Conservation (phyloP, 129 eudicot genomes). For the Escallonia rubra region DNA sequence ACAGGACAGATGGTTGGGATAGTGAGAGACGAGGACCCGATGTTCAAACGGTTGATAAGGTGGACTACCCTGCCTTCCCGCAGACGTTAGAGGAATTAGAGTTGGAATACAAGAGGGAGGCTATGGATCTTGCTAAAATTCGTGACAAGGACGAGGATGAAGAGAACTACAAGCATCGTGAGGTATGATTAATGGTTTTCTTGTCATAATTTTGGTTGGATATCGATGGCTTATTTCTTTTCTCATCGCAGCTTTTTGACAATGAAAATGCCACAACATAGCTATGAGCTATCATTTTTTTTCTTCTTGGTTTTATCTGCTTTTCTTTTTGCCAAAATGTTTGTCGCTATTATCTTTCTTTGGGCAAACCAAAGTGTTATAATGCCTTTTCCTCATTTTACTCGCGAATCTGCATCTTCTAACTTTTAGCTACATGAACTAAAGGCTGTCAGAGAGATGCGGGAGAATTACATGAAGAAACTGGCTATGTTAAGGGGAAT, state of each 20-base stretch:
- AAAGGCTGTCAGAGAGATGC: slow-evolving; percentile 58
- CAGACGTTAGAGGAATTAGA: slow-evolving; percentile 74
- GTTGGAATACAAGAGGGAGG: slow-evolving; percentile 64
- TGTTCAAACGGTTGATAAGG: slow-evolving; percentile 37
- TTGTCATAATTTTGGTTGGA: not conserved
- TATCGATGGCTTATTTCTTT: slow-evolving; percentile 2
- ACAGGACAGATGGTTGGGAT: slow-evolving; percentile 60
- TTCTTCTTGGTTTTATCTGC: not conserved
- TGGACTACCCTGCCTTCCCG: slow-evolving; percentile 41
- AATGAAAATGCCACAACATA: not conserved
- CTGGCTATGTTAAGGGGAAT: slow-evolving; percentile 38
- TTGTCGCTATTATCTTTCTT: not conserved
- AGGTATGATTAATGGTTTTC: slow-evolving; percentile 35
- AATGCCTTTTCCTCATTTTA: not conserved
- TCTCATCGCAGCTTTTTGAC: not conserved
- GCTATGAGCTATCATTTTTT: not conserved
- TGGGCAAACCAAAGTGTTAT: not conserved
- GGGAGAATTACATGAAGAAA: slow-evolving; percentile 56
- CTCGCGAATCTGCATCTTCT: not conserved
- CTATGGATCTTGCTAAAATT: slow-evolving; percentile 59
- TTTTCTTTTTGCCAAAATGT: not conserved
- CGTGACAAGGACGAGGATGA: slow-evolving; percentile 86
- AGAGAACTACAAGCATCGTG: slow-evolving; percentile 78
- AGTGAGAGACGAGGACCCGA: slow-evolving; percentile 46
- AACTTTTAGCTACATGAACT: slow-evolving; percentile 12